phyloP scores from a whole-genome alignment of 805 yeast species.

The Kodamaea lidongshanica region DNA sequence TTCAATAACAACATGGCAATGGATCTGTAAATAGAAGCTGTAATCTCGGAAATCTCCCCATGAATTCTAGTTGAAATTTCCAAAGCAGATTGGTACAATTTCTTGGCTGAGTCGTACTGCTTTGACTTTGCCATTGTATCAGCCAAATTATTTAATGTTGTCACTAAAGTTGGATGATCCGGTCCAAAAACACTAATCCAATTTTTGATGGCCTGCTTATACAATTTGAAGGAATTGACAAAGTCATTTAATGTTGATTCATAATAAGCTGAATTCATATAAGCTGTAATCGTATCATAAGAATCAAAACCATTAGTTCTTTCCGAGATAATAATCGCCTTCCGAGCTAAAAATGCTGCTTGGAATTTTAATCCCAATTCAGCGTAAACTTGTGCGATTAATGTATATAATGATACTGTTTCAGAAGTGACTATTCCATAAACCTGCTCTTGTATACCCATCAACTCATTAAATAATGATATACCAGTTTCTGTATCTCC shows the following conservation, averaged over 20 bases:
- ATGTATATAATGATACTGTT: constrained; percentile 63
- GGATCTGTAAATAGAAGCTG: constrained; percentile 65
- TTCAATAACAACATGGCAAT: constrained; percentile 46
- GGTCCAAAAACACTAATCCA: constrained; percentile 56
- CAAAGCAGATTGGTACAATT: constrained; percentile 49
- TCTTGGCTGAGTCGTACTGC: constrained; percentile 42
- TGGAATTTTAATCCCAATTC: constrained; percentile 51
- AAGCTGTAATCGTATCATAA: constrained; percentile 63
- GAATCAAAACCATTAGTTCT: constrained; percentile 79
- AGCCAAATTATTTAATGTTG: constrained; percentile 57
- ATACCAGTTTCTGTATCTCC: constrained; percentile 52
- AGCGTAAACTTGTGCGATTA: constrained; percentile 60
- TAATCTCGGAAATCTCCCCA: constrained; percentile 55
- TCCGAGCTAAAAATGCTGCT: constrained; percentile 61
- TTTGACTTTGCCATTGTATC: constrained; percentile 51
- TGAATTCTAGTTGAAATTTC: constrained; percentile 44
- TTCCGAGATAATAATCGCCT: constrained; percentile 68
- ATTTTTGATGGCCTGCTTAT: constrained; percentile 51
- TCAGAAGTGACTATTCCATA: constrained; percentile 77
- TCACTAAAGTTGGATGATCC: constrained; percentile 64
- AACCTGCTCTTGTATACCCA: constrained; percentile 71
- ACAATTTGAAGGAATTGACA: constrained; percentile 55
- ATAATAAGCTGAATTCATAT: constrained; percentile 66
- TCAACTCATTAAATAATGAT: constrained; percentile 60
- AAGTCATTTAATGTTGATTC: constrained; percentile 59